Conservation (phyloP, 768 basidiomycete species). For the Cystobasidiopsis lactophilus region DNA sequence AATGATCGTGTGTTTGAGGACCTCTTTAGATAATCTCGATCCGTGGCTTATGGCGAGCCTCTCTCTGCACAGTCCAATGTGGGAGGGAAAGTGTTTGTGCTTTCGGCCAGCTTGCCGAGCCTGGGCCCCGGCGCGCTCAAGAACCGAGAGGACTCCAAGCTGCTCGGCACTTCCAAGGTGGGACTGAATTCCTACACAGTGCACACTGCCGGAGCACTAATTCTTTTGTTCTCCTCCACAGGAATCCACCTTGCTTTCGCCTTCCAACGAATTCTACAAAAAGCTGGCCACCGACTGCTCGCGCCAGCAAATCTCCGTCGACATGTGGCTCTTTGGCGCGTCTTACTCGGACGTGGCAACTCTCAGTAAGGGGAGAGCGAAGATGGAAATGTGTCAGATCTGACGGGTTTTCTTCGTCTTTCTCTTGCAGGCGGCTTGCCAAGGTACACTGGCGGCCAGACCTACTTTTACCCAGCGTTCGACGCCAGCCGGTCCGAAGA, state of each 20-base stretch:
- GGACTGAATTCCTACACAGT: not conserved
- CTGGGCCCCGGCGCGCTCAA: slow-evolving; percentile 78
- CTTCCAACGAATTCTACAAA: slow-evolving; percentile 92
- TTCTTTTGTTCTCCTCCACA: slow-evolving; percentile 21
- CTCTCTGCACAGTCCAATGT: slow-evolving; percentile 44
- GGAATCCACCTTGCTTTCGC: slow-evolving; percentile 79
- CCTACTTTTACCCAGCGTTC: slow-evolving; percentile 95
- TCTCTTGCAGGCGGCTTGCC: slow-evolving; percentile 51
- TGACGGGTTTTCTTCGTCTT: too few relatives aligned
- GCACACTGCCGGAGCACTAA: not conserved
- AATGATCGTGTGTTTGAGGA: slow-evolving; percentile 43
- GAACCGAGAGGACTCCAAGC: slow-evolving; percentile 87
- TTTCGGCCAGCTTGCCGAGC: slow-evolving; percentile 68
- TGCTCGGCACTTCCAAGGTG: slow-evolving; percentile 83
- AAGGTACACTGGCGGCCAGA: slow-evolving; percentile 92
- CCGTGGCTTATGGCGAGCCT: too few relatives aligned
- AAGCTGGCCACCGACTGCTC: slow-evolving; percentile 97
- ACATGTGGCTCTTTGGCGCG: slow-evolving; percentile 96
- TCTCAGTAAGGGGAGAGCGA: slow-evolving; percentile 35
- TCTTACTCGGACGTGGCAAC: slow-evolving; percentile 88
- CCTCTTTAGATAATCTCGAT: not conserved
- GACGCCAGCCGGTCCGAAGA: slow-evolving; percentile 85
- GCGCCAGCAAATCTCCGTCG: slow-evolving; percentile 84
- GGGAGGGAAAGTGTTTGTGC: slow-evolving; percentile 77
- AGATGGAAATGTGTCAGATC: slow-evolving; percentile 1